Conservation (phyloP, 176 grass and related monocot species). For the Musa schizocarpa region DNA sequence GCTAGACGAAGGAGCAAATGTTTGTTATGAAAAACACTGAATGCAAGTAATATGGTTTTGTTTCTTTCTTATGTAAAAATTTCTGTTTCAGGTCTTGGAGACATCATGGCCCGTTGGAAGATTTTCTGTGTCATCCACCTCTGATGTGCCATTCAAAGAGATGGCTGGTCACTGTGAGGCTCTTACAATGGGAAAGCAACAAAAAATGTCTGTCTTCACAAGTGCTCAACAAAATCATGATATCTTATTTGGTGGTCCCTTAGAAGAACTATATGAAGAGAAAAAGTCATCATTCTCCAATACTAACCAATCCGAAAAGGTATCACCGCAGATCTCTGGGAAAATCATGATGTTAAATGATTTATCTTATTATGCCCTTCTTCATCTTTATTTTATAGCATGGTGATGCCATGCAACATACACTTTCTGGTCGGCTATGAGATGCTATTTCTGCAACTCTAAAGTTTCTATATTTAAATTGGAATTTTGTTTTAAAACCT, state of each 20-base stretch:
- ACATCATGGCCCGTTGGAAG: slow-evolving; percentile 28
- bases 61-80: slow-evolving; percentile 6
- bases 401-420: background rate
- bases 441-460: background rate
- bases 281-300: slow-evolving; percentile 1
- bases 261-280: background rate
- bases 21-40: background rate
- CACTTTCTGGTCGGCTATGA: background rate
- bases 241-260: background rate
- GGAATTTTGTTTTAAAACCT: no score
- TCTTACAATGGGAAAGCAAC: slow-evolving; percentile 70
- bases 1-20: background rate
- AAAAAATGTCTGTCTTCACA: slow-evolving; percentile 82
- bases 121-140: slow-evolving; percentile 22
- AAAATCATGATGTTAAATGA: background rate
- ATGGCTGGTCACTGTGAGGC: slow-evolving; percentile 69
- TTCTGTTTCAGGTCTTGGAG: slow-evolving; percentile 25
- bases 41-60: background rate
- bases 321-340: background rate
- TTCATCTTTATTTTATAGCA: background rate
- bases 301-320: slow-evolving; percentile 19
- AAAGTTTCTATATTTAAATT: no score
- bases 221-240: slow-evolving; percentile 38
- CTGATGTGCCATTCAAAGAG: slow-evolving; percentile 55
- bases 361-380: background rate